These are phyloP conservation scores for Leccinum barrowsii DNA, from an alignment of 768 basidiomycete genomes.

Conservation along the genomic window DNA sequence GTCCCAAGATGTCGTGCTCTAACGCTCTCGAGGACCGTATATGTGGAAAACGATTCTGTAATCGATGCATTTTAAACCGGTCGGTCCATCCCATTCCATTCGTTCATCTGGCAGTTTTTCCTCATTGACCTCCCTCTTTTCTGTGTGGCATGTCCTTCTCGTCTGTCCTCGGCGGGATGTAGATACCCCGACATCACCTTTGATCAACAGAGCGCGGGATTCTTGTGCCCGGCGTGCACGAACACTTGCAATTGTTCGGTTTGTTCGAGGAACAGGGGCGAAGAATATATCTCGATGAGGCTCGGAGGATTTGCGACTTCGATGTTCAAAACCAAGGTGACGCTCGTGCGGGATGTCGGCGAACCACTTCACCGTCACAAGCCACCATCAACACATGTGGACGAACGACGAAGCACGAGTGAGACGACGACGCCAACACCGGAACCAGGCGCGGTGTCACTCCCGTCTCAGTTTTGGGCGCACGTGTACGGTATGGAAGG, in stretches of 20 bases:
- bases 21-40: conserved; percentile 9
- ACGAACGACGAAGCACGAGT: neutral
- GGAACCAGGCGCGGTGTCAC: neutral
- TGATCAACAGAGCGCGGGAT: conserved; percentile 26
- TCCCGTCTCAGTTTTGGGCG: conserved; percentile 29
- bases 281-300: conserved; percentile 38
- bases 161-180: neutral
- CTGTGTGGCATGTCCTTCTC: neutral
- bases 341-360: conserved; percentile 20
- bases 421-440: conserved; percentile 2
- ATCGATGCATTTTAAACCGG: conserved; percentile 34
- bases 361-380: neutral
- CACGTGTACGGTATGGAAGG: conserved; percentile 33
- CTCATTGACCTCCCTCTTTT: neutral
- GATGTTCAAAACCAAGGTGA: conserved; percentile 21
- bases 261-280: conserved; percentile 45
- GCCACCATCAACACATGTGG: neutral
- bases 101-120: neutral
- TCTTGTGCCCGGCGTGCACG: conserved; percentile 45
- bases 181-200: conserved; percentile 42
- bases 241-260: conserved; percentile 46
- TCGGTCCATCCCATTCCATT: conserved; percentile 11
- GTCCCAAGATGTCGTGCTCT: conserved; percentile 38
- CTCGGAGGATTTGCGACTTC: conserved; percentile 21
- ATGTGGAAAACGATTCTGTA: conserved; percentile 36